Evolutionary conservation across 345 rosid species (phyloP).

Genomic region (Corchorus olitorius): DNA sequence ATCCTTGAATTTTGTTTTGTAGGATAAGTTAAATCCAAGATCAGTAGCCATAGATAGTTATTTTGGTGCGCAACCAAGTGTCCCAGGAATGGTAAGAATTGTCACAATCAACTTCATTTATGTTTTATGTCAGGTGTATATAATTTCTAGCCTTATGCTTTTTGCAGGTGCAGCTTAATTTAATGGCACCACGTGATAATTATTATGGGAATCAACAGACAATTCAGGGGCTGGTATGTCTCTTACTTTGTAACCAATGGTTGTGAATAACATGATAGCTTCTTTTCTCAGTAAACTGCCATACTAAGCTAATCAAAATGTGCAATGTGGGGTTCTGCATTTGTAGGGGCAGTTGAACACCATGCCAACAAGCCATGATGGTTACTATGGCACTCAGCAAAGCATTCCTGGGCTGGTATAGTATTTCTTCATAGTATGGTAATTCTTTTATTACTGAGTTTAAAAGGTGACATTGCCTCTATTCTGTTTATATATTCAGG

Average conservation of each 20-base stretch:
- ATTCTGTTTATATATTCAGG: slow-evolving; percentile 37
- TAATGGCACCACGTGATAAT: slow-evolving; percentile 62
- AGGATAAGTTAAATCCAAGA: slow-evolving; percentile 59
- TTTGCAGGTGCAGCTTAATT: slow-evolving; percentile 60
- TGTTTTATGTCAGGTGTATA: neutral
- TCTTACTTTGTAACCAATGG: neutral
- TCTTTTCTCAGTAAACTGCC: neutral
- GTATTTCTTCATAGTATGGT: neutral
- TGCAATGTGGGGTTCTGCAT: slow-evolving; percentile 20
- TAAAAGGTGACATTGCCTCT: neutral
- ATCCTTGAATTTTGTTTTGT: slow-evolving; percentile 8
- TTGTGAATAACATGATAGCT: neutral
- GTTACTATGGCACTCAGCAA: slow-evolving; percentile 54
- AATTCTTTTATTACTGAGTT: neutral
- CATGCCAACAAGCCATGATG: slow-evolving; percentile 56
- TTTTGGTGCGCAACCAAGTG: slow-evolving; percentile 49
- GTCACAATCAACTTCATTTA: neutral
- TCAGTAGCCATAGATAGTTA: slow-evolving; percentile 49
- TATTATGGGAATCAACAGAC: slow-evolving; percentile 56
- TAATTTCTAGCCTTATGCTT: slow-evolving; percentile 15
- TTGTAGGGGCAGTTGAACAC: slow-evolving; percentile 63
- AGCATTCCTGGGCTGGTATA: slow-evolving; percentile 61
- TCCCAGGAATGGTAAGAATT: slow-evolving; percentile 51
- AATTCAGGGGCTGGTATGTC: slow-evolving; percentile 60
- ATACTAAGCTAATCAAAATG: neutral